Base-by-base conservation (phyloP, 768 basidiomycete genomes). In the Tricholomella constricta region DNA sequence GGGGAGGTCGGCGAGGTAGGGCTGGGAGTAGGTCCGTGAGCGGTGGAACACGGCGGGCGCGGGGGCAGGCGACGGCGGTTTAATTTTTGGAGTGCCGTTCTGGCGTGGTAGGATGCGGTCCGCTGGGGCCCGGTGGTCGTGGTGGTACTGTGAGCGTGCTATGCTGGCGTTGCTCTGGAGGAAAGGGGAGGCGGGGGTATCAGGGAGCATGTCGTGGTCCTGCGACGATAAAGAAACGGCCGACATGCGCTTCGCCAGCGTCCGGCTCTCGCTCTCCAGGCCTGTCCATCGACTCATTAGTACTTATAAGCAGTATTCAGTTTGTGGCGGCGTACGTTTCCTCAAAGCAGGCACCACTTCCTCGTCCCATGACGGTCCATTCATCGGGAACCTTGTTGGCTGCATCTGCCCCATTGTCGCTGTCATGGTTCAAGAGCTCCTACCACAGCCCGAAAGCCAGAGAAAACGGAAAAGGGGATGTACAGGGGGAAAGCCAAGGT, bases 291-390 rank as follows among this genome's bases (percentile, higher is more conserved):
- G 35, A 34, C 54, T 31, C 15, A 14, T 34, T 6, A 31, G 48
- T 51, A 61, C 51, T 54, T 20, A 49, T 54, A 49, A 52, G 26
- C 25, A 51, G 48, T 51, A 48, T 37, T 15, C 31, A 47, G 14
- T 23, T 45, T 26, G 15, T 46, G 35, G 40, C 23, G 41, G 75
- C 81, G 63, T 74, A 91, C 89, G 80, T 77, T 91, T 89, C 60
- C 90, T 80, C 32, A 92, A 76, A 35, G 87, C 78, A 49, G 90
- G 91, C 26, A 92, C 91, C 51, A 92, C 89, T 31, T 82, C 82
- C 64, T 90, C 89, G 68, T 91, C 90, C 89, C 89, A 92, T 32
- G 82, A 78, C 45, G 85, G 81, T 37, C 76, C 72, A 49, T 54
- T 61, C 42, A 51, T 26, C 45, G 74, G 72, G 40, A 71, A 58